These are phyloP conservation scores for Bretschneidera sinensis DNA, from an alignment of 345 rosid species.

Conservation along the genomic window DNA sequence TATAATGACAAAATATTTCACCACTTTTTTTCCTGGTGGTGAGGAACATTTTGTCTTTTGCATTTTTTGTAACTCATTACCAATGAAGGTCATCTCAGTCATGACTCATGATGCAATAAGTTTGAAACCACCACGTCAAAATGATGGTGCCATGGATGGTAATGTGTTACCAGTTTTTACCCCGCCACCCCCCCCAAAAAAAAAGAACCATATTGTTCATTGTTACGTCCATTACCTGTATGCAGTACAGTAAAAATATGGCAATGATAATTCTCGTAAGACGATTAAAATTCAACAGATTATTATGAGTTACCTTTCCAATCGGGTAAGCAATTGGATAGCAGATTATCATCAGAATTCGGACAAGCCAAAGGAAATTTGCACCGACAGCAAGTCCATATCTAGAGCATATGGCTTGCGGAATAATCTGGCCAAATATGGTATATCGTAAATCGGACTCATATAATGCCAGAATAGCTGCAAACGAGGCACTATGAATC, in stretches of 20 bases:
- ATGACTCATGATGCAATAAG: neutral
- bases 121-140: neutral
- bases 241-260: no score
- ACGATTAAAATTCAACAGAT: no score
- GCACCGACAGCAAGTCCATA: conserved; percentile 80
- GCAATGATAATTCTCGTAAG: no score
- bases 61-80: neutral
- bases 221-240: no score
- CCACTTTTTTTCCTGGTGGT: no score
- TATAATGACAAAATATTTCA: no score
- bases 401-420: conserved; percentile 78
- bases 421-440: conserved; percentile 45
- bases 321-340: conserved; percentile 77
- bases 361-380: conserved; percentile 67
- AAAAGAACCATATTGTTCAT: no score
- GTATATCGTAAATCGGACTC: neutral
- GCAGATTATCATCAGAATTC: conserved; percentile 64
- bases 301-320: conserved; percentile 63
- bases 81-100: neutral
- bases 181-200: no score
- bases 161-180: no score
- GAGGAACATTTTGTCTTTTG: neutral
- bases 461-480: neutral
- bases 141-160: neutral
- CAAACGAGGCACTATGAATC: conserved; percentile 10